Base-by-base conservation (phyloP, 2,329 filamentous ascomycete species). In the Botryosphaeria dothidea region DNA sequence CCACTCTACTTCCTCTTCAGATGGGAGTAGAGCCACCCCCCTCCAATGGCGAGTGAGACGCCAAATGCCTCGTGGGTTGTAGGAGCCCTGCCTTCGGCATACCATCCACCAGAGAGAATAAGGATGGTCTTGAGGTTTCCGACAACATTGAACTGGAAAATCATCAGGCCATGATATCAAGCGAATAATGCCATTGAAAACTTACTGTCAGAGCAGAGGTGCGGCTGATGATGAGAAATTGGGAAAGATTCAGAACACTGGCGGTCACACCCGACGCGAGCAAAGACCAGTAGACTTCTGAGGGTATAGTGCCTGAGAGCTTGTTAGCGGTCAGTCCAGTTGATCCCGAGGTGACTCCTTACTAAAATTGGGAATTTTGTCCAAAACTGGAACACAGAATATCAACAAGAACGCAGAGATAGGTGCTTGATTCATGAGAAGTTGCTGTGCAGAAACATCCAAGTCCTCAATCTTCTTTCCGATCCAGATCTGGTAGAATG, bases 401-500 rank as follows among this genome's bases (percentile, higher is more conserved):
- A 80, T 74, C 27, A 82, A 73, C 21, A 82, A 72, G 52, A 80
- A 71, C 27, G 81, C 80, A 4, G 78, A 78, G 61, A 81, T 79
- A 15, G 79, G 80, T 4, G 80, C 80, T 67, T 82, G 80, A 68
- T 81, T 82, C 56, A 81, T 72, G 5, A 82, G 73, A 15, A 82
- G 72, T 67, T 82, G 80, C 1, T 79, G 79, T 43, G 77, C 77
- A 0, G 78, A 78, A 13, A 81, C 80, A 38, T 71, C 72, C 65
- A 82, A 80, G 67, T 82, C 80, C 64, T 78, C 76, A 64, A 82
- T 81, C 70, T 81, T 81, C 75, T 81, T 81, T 67, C 79, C 80
- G 65, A 82, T 82, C 80, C 80, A 82, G 52, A 81, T 80, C 69
- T 81, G 79, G 66, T 82, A 82, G 52, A 82, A 77, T 1, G 79